These are phyloP conservation scores for Mesotaenium endlicherianum DNA, from an alignment of 139 green algal genomes.

Conservation along the genomic window DNA sequence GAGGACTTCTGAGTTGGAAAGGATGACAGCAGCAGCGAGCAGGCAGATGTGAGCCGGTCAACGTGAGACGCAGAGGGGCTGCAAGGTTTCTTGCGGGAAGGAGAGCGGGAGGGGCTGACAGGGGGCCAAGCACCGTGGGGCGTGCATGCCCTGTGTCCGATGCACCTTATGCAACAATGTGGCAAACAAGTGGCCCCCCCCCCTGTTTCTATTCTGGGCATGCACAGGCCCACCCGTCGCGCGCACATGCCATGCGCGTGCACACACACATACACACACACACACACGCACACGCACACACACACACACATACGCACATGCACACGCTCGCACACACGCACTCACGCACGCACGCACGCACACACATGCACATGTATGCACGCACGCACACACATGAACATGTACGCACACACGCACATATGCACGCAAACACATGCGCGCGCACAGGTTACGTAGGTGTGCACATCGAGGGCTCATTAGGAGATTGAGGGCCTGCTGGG, in stretches of 20 bases:
- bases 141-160: neutral
- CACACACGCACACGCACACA: neutral
- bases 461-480: too few species aligned
- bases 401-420: neutral
- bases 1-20: too few species aligned
- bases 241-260: neutral
- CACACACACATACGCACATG: neutral
- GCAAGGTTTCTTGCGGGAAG: neutral
- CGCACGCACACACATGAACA: neutral
- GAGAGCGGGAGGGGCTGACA: neutral
- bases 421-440: neutral
- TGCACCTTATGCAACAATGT: neutral
- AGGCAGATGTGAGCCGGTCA: too few species aligned
- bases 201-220: neutral
- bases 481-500: too few species aligned
- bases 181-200: neutral
- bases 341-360: neutral
- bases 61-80: neutral
- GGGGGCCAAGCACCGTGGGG: neutral
- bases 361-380: neutral
- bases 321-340: too few species aligned
- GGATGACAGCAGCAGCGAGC: too few species aligned
- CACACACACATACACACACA: neutral
- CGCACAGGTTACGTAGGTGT: neutral
- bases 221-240: neutral